Conservation (phyloP, 768 basidiomycete genomes). For the Trametes sanguinea region DNA sequence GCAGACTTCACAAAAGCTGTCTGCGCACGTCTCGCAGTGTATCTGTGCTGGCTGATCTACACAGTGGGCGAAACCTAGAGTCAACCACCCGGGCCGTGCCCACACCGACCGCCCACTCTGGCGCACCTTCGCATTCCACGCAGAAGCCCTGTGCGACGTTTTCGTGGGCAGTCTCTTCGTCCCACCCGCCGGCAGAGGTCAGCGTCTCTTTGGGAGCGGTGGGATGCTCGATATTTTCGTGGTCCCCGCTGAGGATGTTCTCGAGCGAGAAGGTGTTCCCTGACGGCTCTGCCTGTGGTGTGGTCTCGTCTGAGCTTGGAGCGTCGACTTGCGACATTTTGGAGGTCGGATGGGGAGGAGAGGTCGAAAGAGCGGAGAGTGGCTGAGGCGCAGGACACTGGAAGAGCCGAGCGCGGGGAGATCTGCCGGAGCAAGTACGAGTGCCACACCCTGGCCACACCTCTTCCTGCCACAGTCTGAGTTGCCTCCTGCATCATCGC, state of each 20-base stretch:
- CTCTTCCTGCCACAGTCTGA: neutral
- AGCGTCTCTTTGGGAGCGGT: conserved; percentile 36
- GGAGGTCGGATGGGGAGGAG: conserved; percentile 1
- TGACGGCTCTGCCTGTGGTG: neutral
- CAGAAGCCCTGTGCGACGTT: conserved; percentile 66
- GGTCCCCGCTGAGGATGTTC: conserved; percentile 67
- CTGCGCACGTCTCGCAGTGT: conserved; percentile 68
- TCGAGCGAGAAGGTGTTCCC: conserved; percentile 53
- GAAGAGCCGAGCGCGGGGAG: neutral
- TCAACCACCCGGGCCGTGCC: too few species aligned
- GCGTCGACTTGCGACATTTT: conserved; percentile 18
- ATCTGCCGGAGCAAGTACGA: too few species aligned
- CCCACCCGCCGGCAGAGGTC: conserved; percentile 54
- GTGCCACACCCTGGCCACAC: too few species aligned
- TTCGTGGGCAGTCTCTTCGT: conserved; percentile 55
- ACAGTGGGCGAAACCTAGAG: too few species aligned
- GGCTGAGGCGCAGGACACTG: conserved; percentile 10
- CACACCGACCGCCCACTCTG: conserved; percentile 1
- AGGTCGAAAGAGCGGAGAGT: neutral
- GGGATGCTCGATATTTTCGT: conserved; percentile 63
- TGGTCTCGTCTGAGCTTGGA: neutral
- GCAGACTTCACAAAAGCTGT: conserved; percentile 83
- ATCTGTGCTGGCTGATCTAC: conserved; percentile 83
- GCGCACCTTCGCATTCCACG: conserved; percentile 82
- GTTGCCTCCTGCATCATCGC: neutral